phyloP scores from a whole-genome alignment of 78 protist species.

The Creolimax fragrantissima region DNA sequence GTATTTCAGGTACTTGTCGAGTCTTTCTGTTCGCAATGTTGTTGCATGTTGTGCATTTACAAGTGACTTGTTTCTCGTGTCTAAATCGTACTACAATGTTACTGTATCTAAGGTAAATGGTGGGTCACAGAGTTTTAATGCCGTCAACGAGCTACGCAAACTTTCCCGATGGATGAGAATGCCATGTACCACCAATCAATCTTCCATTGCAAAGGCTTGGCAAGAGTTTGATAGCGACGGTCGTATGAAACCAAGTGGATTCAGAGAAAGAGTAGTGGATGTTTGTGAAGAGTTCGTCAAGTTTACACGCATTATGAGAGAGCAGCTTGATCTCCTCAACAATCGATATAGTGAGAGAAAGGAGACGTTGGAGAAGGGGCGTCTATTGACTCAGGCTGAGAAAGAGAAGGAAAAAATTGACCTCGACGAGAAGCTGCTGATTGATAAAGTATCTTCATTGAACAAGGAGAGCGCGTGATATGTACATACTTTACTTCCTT shows the following conservation, averaged over 20 bases:
- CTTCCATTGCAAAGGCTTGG: not conserved
- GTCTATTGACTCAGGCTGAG: not conserved
- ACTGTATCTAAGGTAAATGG: too few species aligned
- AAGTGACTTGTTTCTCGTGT: too few species aligned
- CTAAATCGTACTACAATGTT: too few species aligned
- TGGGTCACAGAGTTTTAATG: conserved; percentile 8
- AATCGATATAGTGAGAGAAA: not conserved
- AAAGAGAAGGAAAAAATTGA: not conserved
- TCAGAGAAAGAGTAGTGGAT: not conserved
- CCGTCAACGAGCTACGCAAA: conserved; percentile 6
- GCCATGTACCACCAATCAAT: not conserved
- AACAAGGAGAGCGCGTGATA: not conserved
- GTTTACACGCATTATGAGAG: conserved; percentile 6
- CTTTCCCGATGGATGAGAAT: conserved; percentile 7
- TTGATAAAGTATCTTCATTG: not conserved
- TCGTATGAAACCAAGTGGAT: not conserved
- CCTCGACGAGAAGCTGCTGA: not conserved
- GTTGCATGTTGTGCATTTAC: too few species aligned
- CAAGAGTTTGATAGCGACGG: conserved; percentile 13
- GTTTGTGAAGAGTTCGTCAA: conserved; percentile 15
- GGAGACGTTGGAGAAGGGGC: not conserved
- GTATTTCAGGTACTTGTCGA: too few species aligned
- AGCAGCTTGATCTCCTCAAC: not conserved
- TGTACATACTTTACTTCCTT: too few species aligned
- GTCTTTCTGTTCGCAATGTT: too few species aligned